Evolutionary conservation across 2,329 filamentous ascomycete species (phyloP).

Genomic region (Keithomyces neogunnii): DNA sequence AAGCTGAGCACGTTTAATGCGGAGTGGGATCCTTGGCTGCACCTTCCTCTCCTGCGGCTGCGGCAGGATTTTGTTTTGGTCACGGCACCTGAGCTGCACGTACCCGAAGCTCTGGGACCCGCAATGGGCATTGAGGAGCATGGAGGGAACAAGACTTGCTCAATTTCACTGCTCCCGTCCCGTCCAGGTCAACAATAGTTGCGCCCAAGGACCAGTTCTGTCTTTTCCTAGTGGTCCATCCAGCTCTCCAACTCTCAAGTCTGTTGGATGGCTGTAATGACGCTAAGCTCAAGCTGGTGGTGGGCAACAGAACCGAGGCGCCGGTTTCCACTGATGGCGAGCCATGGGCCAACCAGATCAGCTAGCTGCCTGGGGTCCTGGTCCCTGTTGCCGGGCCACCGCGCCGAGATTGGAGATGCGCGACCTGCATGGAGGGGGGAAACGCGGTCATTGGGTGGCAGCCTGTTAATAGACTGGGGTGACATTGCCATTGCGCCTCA

Average conservation of each 20-base stretch:
- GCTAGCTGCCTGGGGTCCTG: not conserved
- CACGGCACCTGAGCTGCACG: not conserved
- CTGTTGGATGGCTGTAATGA: no score
- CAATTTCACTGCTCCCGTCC: no score
- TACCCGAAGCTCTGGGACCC: not conserved
- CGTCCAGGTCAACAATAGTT: no score
- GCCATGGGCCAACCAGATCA: not conserved
- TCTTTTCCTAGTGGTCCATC: not conserved
- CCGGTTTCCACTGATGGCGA: not conserved
- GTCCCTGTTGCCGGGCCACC: constrained; percentile 8
- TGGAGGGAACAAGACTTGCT: not conserved
- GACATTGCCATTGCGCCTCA: not conserved
- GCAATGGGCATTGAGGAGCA: not conserved
- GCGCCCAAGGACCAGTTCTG: no score
- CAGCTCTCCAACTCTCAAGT: no score
- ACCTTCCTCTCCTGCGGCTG: not conserved
- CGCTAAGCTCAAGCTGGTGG: no score
- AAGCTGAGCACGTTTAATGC: not conserved
- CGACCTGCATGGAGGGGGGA: not conserved
- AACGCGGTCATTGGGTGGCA: not conserved
- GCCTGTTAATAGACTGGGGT: no score
- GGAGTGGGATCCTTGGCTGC: not conserved
- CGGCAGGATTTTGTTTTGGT: not conserved
- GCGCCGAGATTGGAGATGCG: constrained; percentile 5
- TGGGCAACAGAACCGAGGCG: no score